Base-by-base conservation (phyloP, 2,329 filamentous ascomycete species). In the Paraphaeosphaeria sporulosa region DNA sequence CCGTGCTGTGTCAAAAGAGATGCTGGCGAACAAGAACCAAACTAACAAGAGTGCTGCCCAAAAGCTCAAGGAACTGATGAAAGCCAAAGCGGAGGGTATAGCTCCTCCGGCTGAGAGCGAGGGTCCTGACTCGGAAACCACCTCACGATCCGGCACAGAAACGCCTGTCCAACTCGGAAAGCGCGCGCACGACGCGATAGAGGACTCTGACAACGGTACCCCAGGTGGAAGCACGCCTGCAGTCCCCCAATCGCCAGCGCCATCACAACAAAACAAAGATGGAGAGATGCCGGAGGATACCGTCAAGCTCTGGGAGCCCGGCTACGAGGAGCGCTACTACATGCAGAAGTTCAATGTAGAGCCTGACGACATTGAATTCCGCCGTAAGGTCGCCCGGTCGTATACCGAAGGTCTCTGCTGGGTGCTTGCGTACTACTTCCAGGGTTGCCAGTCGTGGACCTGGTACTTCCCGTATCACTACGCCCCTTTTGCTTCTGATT, bases 401-500 rank as follows among this genome's bases (percentile, higher is more conserved):
- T 99, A 99, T 76, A 93, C 94, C 13, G 93, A 98, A 81, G 95
- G 95, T 38, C 85, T 99, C 10, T 91, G 91, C 23, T 99, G 96
- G 95, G 95, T 99, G 42, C 82, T 99, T 53, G 84, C 94, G 38
- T 99, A 99, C 79, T 99, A 99, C 77, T 97, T 97, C 78, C 95
- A 99, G 78, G 95, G 95, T 27, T 99, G 95, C 71, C 93, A 95
- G 23, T 97, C 93, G 0, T 99, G 96, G 95, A 96, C 94, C 55
- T 99, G 95, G 95, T 99, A 95, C 77, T 99, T 97, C 74, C 95
- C 95, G 0, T 96, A 98, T 73, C 95, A 99, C 76, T 99, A 99
- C 75, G 96, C 95, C 1, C 95, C 96, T 3, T 99, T 99, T 75
- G 95, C 95, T 2, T 91, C 93, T 55, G 95, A 99, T 77, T 99